Conservation (phyloP, 108 stramenopile species). For the Discostella stelligeroides region DNA sequence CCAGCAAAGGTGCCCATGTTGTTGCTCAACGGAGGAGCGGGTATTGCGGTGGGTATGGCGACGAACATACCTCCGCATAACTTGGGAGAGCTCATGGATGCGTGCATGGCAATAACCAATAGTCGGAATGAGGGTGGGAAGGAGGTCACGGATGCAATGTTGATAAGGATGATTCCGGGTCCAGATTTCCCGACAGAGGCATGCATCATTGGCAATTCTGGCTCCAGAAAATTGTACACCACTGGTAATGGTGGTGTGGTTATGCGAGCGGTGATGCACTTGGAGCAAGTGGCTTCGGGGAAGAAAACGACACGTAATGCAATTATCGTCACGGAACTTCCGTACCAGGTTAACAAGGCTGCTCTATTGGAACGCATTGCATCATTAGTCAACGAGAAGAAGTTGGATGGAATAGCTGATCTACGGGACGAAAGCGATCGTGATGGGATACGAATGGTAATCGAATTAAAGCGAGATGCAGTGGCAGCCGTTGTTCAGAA, state of each 20-base stretch:
- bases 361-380: slow-evolving; percentile 94
- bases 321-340: slow-evolving; percentile 94
- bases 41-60: slow-evolving; percentile 97
- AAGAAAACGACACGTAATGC: slow-evolving; percentile 71
- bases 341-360: slow-evolving; percentile 96
- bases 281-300: slow-evolving; percentile 72
- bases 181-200: slow-evolving; percentile 98
- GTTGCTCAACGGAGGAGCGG: slow-evolving; percentile 92
- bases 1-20: slow-evolving; percentile 92
- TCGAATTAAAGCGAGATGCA: slow-evolving; percentile 96
- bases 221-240: slow-evolving; percentile 72
- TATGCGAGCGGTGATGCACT: slow-evolving; percentile 85
- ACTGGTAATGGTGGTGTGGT: slow-evolving; percentile 94
- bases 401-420: slow-evolving; percentile 88
- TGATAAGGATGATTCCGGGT: slow-evolving; percentile 82
- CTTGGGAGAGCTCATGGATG: slow-evolving; percentile 87
- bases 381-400: slow-evolving; percentile 93
- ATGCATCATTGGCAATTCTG: slow-evolving; percentile 77
- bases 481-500: slow-evolving; percentile 84
- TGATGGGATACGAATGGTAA: slow-evolving; percentile 96
- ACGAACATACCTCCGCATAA: slow-evolving; percentile 98
- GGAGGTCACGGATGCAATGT: slow-evolving; percentile 72
- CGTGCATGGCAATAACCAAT: slow-evolving; percentile 69
- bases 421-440: slow-evolving; percentile 93
- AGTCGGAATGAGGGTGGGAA: slow-evolving; percentile 49